Evolutionary conservation across 495 filamentous ascomycete genomes (phyloP).

Genomic region (Tuber aestivum): DNA sequence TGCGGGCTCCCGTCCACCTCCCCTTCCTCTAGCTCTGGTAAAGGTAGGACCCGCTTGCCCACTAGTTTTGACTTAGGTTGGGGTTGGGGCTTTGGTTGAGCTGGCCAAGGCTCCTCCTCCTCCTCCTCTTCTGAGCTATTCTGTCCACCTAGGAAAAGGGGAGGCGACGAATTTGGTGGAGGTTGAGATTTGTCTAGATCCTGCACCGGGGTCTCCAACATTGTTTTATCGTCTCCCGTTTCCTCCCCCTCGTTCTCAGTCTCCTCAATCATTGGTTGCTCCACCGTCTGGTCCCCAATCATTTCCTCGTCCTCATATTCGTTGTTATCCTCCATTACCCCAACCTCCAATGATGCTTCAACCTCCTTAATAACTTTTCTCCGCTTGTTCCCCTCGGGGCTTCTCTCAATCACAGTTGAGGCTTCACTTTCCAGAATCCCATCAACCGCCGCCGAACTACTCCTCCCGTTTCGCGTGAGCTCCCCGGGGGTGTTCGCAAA

Average conservation of each 20-base stretch:
- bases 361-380: background rate
- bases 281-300: slow-evolving; percentile 3
- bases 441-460: background rate
- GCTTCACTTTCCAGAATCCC: slow-evolving; percentile 2
- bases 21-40: slow-evolving; percentile 4
- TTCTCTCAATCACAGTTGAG: slow-evolving; percentile 3
- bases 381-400: slow-evolving; percentile 1
- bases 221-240: slow-evolving; percentile 2
- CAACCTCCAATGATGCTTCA: background rate
- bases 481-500: slow-evolving; percentile 18
- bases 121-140: slow-evolving; percentile 9
- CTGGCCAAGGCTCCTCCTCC: slow-evolving; percentile 1
- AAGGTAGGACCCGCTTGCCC: slow-evolving; percentile 5
- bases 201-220: background rate
- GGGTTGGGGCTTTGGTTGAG: background rate
- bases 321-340: background rate
- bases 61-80: background rate
- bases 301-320: slow-evolving; percentile 5
- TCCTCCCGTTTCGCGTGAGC: slow-evolving; percentile 1
- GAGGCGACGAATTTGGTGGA: background rate
- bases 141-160: background rate
- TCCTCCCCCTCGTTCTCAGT: slow-evolving; percentile 1
- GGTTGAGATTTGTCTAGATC: background rate
- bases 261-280: slow-evolving; percentile 1
- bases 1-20: background rate